These are phyloP conservation scores for Ustulina deusta DNA, from an alignment of 2,329 filamentous ascomycete genomes.

Conservation along the genomic window DNA sequence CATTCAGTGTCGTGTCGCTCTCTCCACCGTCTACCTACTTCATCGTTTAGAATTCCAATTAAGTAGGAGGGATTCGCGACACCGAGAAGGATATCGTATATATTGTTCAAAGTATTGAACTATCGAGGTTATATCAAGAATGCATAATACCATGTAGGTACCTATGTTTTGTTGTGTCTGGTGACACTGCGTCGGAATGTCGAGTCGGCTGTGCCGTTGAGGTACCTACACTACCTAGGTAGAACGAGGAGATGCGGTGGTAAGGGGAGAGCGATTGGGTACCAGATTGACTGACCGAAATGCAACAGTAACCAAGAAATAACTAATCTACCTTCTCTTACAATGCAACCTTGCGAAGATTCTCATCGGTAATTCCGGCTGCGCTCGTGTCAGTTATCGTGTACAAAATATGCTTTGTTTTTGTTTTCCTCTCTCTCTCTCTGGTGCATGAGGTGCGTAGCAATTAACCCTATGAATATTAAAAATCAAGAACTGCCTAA, in stretches of 20 bases:
- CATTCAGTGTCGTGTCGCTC: not conserved
- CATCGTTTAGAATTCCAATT: constrained; percentile 3
- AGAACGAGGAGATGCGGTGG: constrained; percentile 1
- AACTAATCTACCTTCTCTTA: not conserved
- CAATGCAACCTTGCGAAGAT: not conserved
- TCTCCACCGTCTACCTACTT: not conserved
- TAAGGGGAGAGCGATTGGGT: constrained; percentile 8
- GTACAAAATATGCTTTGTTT: not conserved
- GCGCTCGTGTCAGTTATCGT: constrained; percentile 5
- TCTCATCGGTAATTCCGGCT: not conserved
- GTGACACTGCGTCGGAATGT: constrained; percentile 25
- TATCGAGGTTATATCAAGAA: constrained; percentile 11
- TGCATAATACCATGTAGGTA: not conserved
- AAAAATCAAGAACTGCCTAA: too few relatives aligned
- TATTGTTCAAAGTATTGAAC: constrained; percentile 18
- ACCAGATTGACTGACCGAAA: too few relatives aligned
- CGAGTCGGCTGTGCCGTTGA: not conserved
- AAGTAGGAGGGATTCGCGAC: constrained; percentile 18
- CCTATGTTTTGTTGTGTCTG: not conserved
- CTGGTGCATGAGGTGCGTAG: not conserved
- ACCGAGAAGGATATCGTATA: constrained; percentile 11
- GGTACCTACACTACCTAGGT: not conserved
- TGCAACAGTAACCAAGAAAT: not conserved
- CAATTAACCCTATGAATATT: too few relatives aligned
- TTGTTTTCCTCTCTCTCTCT: not conserved